Evolutionary conservation across 805 yeast species (phyloP).

Genomic region (Cyberlindnera euphorbiae): DNA sequence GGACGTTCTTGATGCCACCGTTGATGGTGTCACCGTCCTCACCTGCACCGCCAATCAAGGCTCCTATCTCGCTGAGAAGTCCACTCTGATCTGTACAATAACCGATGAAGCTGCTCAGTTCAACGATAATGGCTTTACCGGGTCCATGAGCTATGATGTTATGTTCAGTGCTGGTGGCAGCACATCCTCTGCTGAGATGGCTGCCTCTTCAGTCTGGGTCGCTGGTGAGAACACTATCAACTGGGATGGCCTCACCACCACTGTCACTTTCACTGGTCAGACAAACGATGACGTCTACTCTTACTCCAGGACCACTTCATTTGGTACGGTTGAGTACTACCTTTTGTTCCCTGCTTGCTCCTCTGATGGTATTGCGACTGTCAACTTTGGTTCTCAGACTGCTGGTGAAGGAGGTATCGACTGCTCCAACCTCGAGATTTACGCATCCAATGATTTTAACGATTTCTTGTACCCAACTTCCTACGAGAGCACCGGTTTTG

Average conservation of each 20-base stretch:
- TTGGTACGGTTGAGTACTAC: constrained; percentile 29
- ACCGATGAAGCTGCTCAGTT: constrained; percentile 14
- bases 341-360: constrained; percentile 31
- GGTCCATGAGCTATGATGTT: constrained; percentile 27
- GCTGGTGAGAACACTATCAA: constrained; percentile 27
- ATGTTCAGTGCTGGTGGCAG: constrained; percentile 34
- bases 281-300: constrained; percentile 18
- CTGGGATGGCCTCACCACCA: constrained; percentile 25
- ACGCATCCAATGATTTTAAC: constrained; percentile 27
- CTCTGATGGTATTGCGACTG: constrained; percentile 19
- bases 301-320: constrained; percentile 30
- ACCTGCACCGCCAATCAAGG: constrained; percentile 32
- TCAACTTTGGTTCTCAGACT: constrained; percentile 17
- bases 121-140: constrained; percentile 20
- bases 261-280: constrained; percentile 25
- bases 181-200: constrained; percentile 26
- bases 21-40: constrained; percentile 26
- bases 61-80: constrained; percentile 26
- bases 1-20: constrained; percentile 17
- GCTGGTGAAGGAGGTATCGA: constrained; percentile 18
- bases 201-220: constrained; percentile 26
- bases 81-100: constrained; percentile 29
- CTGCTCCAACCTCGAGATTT: constrained; percentile 20
- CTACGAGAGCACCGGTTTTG: constrained; percentile 11
- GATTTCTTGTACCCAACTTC: constrained; percentile 31